These are phyloP conservation scores for Aspergillus hortae DNA, from an alignment of 2,329 filamentous ascomycete genomes.

Conservation along the genomic window DNA sequence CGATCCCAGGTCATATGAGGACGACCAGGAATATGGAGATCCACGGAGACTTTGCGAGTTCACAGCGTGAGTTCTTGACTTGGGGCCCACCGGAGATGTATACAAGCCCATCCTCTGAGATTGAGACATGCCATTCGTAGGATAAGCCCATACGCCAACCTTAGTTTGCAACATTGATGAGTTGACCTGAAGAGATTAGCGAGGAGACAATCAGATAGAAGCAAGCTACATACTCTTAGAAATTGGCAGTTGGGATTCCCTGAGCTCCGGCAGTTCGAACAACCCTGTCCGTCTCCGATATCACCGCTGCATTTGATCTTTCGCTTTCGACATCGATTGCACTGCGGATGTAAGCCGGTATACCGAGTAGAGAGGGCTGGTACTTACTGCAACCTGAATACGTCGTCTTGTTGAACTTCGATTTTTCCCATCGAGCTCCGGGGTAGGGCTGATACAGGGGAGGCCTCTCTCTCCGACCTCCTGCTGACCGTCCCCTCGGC, in stretches of 20 bases:
- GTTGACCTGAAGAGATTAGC: slow-evolving; percentile 29
- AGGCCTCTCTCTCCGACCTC: slow-evolving; percentile 19
- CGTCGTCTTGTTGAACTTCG: slow-evolving; percentile 45
- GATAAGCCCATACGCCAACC: slow-evolving; percentile 26
- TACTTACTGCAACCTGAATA: slow-evolving; percentile 51
- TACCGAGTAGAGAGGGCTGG: neutral
- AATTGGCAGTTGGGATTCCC: slow-evolving; percentile 68
- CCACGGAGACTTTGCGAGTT: slow-evolving; percentile 16
- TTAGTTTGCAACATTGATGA: slow-evolving; percentile 27
- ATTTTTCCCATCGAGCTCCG: slow-evolving; percentile 35
- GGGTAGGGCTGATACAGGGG: slow-evolving; percentile 18
- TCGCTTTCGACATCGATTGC: slow-evolving; percentile 80
- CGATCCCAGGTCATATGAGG: slow-evolving; percentile 25
- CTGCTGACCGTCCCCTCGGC: slow-evolving; percentile 23
- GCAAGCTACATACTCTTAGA: slow-evolving; percentile 59
- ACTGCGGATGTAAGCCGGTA: slow-evolving; percentile 51
- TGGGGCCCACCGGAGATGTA: slow-evolving; percentile 10
- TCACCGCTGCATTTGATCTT: slow-evolving; percentile 96
- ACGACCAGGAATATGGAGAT: slow-evolving; percentile 16
- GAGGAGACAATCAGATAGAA: neutral
- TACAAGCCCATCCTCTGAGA: slow-evolving; percentile 21
- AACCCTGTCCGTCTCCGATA: slow-evolving; percentile 69
- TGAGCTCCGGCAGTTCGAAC: slow-evolving; percentile 75
- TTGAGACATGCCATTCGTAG: slow-evolving; percentile 15
- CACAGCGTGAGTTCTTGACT: slow-evolving; percentile 14